Base-by-base conservation (phyloP, 1,284 basidiomycete species). In the Cystobasidium slooffiae region DNA sequence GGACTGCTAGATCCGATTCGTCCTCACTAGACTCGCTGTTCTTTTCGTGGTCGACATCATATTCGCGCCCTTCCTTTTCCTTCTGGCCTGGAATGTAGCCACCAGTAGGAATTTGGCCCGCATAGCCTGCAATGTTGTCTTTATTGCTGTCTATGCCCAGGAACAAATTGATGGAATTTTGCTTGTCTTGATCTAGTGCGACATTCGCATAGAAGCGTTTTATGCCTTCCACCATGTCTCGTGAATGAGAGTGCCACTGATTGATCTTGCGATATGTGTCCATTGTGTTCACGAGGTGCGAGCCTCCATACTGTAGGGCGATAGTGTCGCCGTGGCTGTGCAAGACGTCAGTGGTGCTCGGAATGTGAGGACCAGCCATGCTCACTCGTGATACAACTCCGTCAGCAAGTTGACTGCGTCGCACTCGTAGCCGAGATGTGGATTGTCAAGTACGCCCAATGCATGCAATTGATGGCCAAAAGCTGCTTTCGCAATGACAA, bases 391-490 rank as follows among this genome's bases (percentile, higher is more conserved):
- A 82, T 97, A 99, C 95, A 99, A 98, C 83, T 98, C 94, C 0
- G 95, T 99, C 78, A 99, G 82, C 88, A 99, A 95, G 82, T 97
- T 94, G 62, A 97, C 92, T 0, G 94, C 94, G 81, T 97, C 96
- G 10, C 92, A 95, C 79, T 97, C 94, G 81, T 97, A 97, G 0
- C 90, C 88, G 31, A 99, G 85, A 78, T 92, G 89, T 0, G 96
- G 93, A 74, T 85, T 89, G 20, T 90, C 88, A 31, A 93, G 90
- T 20, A 95, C 87, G 2, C 97, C 97, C 0, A 99, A 88, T 0
- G 94, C 95, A 81, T 97, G 94, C 8, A 99, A 86, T 81, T 99
- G 97, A 82, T 98, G 94, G 0, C 94, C 95, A 14, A 99, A 85
- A 0, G 92, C 96, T 14, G 93, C 90, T 82, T 98, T 98, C 3